phyloP scores from a whole-genome alignment of 176 grass and related monocot species.

The Eleusine indica region DNA sequence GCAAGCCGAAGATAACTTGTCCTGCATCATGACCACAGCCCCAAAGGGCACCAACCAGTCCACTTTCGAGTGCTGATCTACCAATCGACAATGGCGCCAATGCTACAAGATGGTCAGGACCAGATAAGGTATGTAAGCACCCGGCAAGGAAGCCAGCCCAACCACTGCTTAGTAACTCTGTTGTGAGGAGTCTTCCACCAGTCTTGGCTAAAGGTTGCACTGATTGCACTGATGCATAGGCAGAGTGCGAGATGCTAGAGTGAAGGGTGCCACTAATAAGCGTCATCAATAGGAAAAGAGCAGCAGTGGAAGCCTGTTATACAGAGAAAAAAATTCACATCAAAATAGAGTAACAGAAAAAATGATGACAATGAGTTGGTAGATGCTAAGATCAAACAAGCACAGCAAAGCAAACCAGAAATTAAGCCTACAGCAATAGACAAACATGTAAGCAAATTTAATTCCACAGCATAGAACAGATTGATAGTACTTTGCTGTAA shows the following conservation, averaged over 20 bases:
- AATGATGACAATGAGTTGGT: background rate
- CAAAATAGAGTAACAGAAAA: background rate
- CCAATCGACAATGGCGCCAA: slow-evolving; percentile 90
- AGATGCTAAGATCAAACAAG: background rate
- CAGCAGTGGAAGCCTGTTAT: slow-evolving; percentile 51
- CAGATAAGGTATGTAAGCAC: slow-evolving; percentile 94
- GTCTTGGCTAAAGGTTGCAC: slow-evolving; percentile 48
- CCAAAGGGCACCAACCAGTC: slow-evolving; percentile 96
- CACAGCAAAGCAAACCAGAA: background rate
- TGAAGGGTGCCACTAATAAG: slow-evolving; percentile 41
- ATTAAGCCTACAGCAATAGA: background rate
- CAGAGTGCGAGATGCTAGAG: slow-evolving; percentile 37
- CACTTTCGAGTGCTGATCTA: slow-evolving; percentile 81
- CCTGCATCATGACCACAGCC: slow-evolving; percentile 97
- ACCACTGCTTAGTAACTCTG: slow-evolving; percentile 81
- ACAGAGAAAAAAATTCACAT: slow-evolving; percentile 19
- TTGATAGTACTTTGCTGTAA: background rate
- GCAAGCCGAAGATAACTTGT: slow-evolving; percentile 90
- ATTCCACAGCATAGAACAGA: background rate
- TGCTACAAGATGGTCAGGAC: slow-evolving; percentile 94
- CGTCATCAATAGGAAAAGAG: slow-evolving; percentile 48
- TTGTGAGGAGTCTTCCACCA: slow-evolving; percentile 50
- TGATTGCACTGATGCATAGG: slow-evolving; percentile 53
- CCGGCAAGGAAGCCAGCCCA: slow-evolving; percentile 94
- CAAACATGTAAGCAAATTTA: slow-evolving; percentile 6